Conservation (phyloP, 495 filamentous ascomycete species). For the Penicillium flavigenum region DNA sequence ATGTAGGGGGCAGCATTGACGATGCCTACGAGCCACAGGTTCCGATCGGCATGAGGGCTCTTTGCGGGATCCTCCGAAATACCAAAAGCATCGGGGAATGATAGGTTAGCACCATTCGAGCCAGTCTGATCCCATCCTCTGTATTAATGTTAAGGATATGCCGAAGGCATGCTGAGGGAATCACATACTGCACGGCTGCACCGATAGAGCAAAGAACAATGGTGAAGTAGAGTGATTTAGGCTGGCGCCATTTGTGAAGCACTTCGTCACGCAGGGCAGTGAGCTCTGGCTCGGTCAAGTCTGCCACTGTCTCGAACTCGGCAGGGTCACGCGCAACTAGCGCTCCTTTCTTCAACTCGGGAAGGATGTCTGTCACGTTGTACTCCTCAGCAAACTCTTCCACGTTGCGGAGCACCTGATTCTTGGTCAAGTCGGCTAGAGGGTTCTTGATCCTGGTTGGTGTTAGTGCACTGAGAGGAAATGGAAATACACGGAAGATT, state of each 20-base stretch:
- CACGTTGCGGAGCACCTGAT: slow-evolving; percentile 55
- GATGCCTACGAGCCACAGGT: slow-evolving; percentile 62
- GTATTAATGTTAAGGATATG: slow-evolving; percentile 10
- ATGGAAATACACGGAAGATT: too few species aligned
- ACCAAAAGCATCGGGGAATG: slow-evolving; percentile 58
- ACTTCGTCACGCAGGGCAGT: slow-evolving; percentile 56
- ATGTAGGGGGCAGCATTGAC: slow-evolving; percentile 56
- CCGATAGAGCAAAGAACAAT: slow-evolving; percentile 70
- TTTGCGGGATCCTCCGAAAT: slow-evolving; percentile 40
- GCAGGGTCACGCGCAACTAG: slow-evolving; percentile 62
- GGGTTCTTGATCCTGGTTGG: slow-evolving; percentile 59
- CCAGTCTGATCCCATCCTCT: slow-evolving; percentile 72
- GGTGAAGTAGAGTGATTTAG: slow-evolving; percentile 63
- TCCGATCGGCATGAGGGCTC: slow-evolving; percentile 21
- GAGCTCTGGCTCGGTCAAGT: slow-evolving; percentile 55
- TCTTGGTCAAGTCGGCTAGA: slow-evolving; percentile 53
- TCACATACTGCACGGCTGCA: slow-evolving; percentile 61
- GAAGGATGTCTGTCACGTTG: slow-evolving; percentile 45
- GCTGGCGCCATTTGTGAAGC: slow-evolving; percentile 64
- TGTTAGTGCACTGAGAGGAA: slow-evolving; percentile 1
- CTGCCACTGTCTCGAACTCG: slow-evolving; percentile 53
- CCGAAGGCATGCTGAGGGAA: neutral
- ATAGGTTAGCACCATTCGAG: slow-evolving; percentile 69
- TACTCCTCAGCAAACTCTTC: slow-evolving; percentile 52
- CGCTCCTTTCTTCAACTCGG: slow-evolving; percentile 58